Conservation (phyloP, 2,329 filamentous ascomycete species). For the Sporothrix variecibatus region DNA sequence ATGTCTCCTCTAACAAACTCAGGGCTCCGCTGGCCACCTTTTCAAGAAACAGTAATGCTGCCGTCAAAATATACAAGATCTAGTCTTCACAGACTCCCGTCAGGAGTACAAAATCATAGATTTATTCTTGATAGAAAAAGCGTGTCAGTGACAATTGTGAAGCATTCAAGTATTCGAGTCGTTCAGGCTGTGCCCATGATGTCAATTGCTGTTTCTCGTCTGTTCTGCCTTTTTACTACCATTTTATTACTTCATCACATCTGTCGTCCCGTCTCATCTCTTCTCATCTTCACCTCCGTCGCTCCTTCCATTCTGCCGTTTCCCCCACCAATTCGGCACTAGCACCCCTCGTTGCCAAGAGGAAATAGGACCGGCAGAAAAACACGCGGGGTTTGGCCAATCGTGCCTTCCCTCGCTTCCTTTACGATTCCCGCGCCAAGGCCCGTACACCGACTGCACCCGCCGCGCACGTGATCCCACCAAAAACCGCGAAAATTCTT, state of each 20-base stretch:
- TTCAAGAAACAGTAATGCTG: constrained; percentile 24
- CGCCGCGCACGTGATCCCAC: constrained; percentile 1
- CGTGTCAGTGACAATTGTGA: background rate
- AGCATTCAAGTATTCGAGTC: background rate
- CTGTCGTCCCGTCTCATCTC: background rate
- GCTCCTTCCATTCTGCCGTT: background rate
- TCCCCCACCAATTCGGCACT: constrained; percentile 4
- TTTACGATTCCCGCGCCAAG: background rate
- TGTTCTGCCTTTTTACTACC: background rate
- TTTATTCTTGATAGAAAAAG: constrained; percentile 9
- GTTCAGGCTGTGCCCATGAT: background rate
- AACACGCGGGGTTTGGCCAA: constrained; percentile 21
- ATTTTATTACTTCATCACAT: background rate
- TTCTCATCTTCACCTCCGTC: background rate
- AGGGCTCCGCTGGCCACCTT: constrained; percentile 28
- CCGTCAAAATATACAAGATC: background rate
- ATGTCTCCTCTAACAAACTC: constrained; percentile 6
- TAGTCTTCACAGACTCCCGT: constrained; percentile 11
- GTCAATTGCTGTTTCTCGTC: background rate
- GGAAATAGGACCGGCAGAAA: constrained; percentile 29
- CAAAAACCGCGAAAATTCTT: background rate
- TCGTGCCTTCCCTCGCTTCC: constrained; percentile 14
- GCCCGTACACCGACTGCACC: constrained; percentile 17
- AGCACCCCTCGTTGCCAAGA: constrained; percentile 19
- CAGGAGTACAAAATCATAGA: constrained; percentile 6